These are phyloP conservation scores for Metschnikowia bowlesiae DNA, from an alignment of 805 yeast species.

Conservation along the genomic window DNA sequence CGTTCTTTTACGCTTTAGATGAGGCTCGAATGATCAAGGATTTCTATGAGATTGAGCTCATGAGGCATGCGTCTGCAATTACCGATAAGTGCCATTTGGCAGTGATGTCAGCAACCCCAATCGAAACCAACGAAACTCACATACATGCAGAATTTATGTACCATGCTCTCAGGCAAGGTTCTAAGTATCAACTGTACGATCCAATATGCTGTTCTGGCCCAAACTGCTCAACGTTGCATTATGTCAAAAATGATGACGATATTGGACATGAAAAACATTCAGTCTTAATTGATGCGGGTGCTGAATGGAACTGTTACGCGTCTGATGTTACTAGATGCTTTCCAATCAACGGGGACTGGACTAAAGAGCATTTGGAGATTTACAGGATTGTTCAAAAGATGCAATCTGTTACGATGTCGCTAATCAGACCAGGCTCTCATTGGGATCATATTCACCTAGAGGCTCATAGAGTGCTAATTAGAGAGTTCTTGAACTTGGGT, in stretches of 20 bases:
- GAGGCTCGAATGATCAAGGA: constrained; percentile 86
- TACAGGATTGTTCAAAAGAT: constrained; percentile 76
- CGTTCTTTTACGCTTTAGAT: constrained; percentile 68
- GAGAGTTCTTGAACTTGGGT: constrained; percentile 68
- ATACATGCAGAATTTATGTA: constrained; percentile 93
- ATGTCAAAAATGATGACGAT: constrained; percentile 68
- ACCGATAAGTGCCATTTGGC: constrained; percentile 87
- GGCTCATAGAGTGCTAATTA: constrained; percentile 75
- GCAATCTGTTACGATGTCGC: constrained; percentile 70
- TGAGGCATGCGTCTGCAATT: constrained; percentile 77
- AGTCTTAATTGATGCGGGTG: constrained; percentile 91
- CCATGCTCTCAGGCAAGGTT: constrained; percentile 91
- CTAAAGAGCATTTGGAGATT: constrained; percentile 77
- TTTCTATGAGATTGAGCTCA: constrained; percentile 66
- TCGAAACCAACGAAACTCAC: constrained; percentile 83
- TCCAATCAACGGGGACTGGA: constrained; percentile 89
- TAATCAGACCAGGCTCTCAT: constrained; percentile 71
- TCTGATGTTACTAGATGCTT: constrained; percentile 93
- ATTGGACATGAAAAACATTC: constrained; percentile 55
- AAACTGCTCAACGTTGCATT: constrained; percentile 86
- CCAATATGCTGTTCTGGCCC: constrained; percentile 96
- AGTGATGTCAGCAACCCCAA: constrained; percentile 88
- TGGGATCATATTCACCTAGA: constrained; percentile 85
- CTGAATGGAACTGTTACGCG: constrained; percentile 93
- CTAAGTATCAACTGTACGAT: constrained; percentile 83